Base-by-base conservation (phyloP, 2,329 filamentous ascomycete species). In the Hypoxylon sp. region DNA sequence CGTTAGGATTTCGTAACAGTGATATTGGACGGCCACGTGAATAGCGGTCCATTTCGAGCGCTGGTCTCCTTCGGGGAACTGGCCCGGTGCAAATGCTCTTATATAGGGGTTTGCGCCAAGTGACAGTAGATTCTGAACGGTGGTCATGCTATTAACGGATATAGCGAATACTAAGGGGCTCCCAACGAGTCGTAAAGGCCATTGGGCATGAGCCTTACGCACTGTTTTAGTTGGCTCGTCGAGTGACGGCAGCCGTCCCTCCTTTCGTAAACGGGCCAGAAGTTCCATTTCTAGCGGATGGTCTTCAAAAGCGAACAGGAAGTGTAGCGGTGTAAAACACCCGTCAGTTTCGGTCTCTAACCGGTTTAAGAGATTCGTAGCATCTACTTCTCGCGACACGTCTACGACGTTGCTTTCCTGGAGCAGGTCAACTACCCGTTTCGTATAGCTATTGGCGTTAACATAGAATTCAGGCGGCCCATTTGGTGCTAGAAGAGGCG, bases 11-110 rank as follows among this genome's bases (percentile, higher is more conserved):
- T 59, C 56, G 22, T 59, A 20, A 15, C 56, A 59, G 37, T 62
- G 59, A 32, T 55, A 62, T 46, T 62, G 59, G 28, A 62, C 59
- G 3, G 59, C 59, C 24, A 62, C 26, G 15, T 62, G 59, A 28
- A 62, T 53, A 2, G 59, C 53, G 11, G 48, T 52, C 59, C 59
- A 62, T 20, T 32, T 28, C 4, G 53, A 62, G 20, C 59, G 59
- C 8, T 62, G 48, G 41, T 62, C 59, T n/a, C 6, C 28, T 30
- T 52, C 52, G 15, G 53, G 59, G 17, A 62, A 62, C 13, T 56
- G 59, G 17, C 39, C 59, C 22, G 47, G 17, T 13, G 59, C 48
- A 44, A 53, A 62, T 44, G 59, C 59, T 53, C 17, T 56, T 19
- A 24, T n/a, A 41, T 41, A 62, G 28, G 59, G 59, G n/a, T 53